Percentiles rank a stretch among this genome's conserved stretches.
These are phyloP conservation scores for Centrapalus pauciflorus DNA, from an alignment of 129 eudicot species.

Conservation along the genomic window DNA sequence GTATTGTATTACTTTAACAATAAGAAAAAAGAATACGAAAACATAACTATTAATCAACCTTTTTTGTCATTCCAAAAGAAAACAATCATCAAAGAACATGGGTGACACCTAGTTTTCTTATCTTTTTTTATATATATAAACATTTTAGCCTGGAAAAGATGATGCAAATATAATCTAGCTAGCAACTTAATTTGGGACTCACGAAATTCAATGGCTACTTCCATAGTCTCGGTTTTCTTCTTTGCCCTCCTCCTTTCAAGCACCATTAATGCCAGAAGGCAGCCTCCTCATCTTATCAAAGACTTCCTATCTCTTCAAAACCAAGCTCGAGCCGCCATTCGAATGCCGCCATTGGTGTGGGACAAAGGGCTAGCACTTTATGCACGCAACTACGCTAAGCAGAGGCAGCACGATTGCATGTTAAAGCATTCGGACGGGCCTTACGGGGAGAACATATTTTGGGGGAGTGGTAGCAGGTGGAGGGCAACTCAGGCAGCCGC, in stretches of 20 bases:
- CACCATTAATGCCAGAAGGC: conserved; percentile 25
- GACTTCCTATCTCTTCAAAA: conserved; percentile 55
- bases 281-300: not conserved
- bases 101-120: conserved; percentile 55
- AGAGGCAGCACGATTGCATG: conserved; percentile 52
- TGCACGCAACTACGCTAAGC: conserved; percentile 58
- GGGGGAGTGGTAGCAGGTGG: conserved; percentile 73
- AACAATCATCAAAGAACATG: conserved; percentile 75
- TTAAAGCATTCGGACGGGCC: conserved; percentile 71
- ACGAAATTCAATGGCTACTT: conserved; percentile 13
- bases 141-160: conserved; percentile 13
- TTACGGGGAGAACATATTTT: conserved; percentile 75
- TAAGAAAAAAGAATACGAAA: not conserved
- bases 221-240: conserved; percentile 21
- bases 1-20: too few species aligned
- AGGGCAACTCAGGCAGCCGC: conserved; percentile 55
- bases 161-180: conserved; percentile 21
- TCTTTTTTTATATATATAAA: not conserved
- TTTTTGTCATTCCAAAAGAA: conserved; percentile 7
- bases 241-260: conserved; percentile 31
- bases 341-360: conserved; percentile 59
- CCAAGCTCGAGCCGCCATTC: conserved; percentile 45
- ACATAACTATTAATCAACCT: not conserved
- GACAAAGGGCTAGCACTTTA: conserved; percentile 42
- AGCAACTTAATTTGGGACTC: conserved; percentile 4